Base-by-base conservation (phyloP, 139 green algal species). In the Gonium pectorale region DNA sequence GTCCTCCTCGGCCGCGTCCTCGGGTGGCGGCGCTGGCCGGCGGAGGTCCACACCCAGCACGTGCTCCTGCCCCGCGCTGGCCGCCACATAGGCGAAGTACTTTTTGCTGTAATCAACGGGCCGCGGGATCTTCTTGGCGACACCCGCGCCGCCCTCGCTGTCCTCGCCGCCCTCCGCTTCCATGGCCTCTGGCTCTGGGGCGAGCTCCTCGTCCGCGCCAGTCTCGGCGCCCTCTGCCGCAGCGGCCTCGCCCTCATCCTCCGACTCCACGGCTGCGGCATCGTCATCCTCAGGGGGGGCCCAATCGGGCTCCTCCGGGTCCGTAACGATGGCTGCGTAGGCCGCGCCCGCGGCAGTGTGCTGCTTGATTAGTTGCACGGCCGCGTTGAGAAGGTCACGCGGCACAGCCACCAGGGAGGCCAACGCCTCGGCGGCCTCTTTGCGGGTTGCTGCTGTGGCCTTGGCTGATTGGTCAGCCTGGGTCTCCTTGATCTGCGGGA, bases 31-130 rank as follows among this genome's bases (percentile, higher is more conserved):
- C 22, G 59, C 51, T 0, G 87, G 91, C 29, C 91, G 83, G 35
- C 38, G 44, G 43, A 94, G 70, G 67, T 91, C 80, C 37, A 79
- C 37, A 29, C 72, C 60, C 19, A 67, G 51, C 84, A 93, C 84
- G 52, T 90, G 90, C 83, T 92, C 91, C 87, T 93, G 87, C 22
- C 87, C 89, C 8, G 79, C 44, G 43, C 66, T 89, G 17, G 88
- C 84, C 13, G 86, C 91, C 29, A 91, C 79, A 33, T 93, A 94
- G 17, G 73, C 83, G 33, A 94, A 77, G 59, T 91, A 89, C 71
- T 92, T 92, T 27, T 83, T 87, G 70, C 44, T 82, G 81, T 94
- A 94, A 75, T 94, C 87, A 9, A 90, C 66, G 26, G 71, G 86
- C 17, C 29, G 22, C 1, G 68, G 35, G 21, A 88, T 54, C 81